Conservation (phyloP, 148 eudicot genomes). For the Nepenthes gracilis region DNA sequence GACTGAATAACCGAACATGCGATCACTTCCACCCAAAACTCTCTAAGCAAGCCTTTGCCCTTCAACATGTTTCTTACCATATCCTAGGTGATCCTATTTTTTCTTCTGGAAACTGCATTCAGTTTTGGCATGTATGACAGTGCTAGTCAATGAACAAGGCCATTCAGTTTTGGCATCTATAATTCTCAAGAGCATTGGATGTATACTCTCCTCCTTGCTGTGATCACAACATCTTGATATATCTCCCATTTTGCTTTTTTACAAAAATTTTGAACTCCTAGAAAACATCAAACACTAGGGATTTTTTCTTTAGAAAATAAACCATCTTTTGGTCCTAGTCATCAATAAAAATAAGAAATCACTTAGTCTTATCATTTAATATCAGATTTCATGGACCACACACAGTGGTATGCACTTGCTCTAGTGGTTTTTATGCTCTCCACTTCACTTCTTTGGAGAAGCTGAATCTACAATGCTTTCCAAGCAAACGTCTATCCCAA, state of each 20-base stretch:
- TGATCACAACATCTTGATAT: not conserved
- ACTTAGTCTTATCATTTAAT: not conserved
- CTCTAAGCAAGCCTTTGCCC: not conserved
- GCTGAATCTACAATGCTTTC: constrained; percentile 2
- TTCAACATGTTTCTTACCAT: constrained; percentile 3
- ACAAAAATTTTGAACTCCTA: not conserved
- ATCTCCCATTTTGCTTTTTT: not conserved
- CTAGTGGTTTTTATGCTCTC: not conserved
- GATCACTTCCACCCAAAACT: constrained; percentile 6
- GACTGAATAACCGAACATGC: not conserved
- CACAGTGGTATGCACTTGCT: not conserved
- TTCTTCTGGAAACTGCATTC: constrained; percentile 5
- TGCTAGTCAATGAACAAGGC: not conserved
- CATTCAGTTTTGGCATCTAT: not conserved
- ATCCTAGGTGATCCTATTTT: constrained; percentile 4
- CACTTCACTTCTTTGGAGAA: no score
- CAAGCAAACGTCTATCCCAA: not conserved
- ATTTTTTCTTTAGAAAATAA: not conserved
- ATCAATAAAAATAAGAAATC: constrained; percentile 1
- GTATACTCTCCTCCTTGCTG: constrained; percentile 7
- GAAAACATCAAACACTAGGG: not conserved
- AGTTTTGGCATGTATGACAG: constrained; percentile 1
- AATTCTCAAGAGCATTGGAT: not conserved
- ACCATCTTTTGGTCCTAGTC: not conserved
- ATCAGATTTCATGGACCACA: not conserved